phyloP scores from a whole-genome alignment of 176 grass and related monocot species.

The Metroxylon sagu region DNA sequence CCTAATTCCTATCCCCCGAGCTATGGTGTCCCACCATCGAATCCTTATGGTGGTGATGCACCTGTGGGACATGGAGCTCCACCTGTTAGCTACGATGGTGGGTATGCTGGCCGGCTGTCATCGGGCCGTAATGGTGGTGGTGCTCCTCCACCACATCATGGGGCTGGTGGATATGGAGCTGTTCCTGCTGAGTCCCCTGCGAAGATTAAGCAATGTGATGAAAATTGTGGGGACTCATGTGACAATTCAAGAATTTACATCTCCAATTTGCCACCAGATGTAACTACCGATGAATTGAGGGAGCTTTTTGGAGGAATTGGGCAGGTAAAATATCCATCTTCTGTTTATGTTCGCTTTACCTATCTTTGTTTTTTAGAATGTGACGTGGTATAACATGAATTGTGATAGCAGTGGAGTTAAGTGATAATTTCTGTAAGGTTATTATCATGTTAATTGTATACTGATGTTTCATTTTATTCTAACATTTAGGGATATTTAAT shows the following conservation, averaged over 20 bases:
- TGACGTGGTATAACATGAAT: no score
- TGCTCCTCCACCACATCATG: constrained; percentile 27
- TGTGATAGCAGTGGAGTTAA: no score
- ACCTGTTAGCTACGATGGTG: constrained; percentile 59
- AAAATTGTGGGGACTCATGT: constrained; percentile 75
- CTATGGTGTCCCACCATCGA: constrained; percentile 62
- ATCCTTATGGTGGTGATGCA: constrained; percentile 38
- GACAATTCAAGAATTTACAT: constrained; percentile 98
- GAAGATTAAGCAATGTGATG: constrained; percentile 93
- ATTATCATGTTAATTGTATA: no score
- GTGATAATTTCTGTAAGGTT: no score
- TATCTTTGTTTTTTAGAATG: no score
- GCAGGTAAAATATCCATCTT: constrained; percentile 34
- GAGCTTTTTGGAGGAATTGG: constrained; percentile 94
- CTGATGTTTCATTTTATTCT: no score
- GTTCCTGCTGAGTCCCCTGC: constrained; percentile 25
- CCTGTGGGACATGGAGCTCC: constrained; percentile 36
- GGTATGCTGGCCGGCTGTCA: constrained; percentile 36
- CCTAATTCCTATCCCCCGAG: constrained; percentile 66
- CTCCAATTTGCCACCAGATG: constrained; percentile 94
- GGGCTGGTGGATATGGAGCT: constrained; percentile 34
- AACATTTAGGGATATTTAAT: no score
- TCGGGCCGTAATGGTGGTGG: constrained; percentile 41
- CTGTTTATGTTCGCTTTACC: no score
- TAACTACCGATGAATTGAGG: constrained; percentile 79